A percentile compares a stretch with the other conserved stretches of the same genome.
Conservation (phyloP, 2,329 filamentous ascomycete species). For the Cladobotryum mycophilum region DNA sequence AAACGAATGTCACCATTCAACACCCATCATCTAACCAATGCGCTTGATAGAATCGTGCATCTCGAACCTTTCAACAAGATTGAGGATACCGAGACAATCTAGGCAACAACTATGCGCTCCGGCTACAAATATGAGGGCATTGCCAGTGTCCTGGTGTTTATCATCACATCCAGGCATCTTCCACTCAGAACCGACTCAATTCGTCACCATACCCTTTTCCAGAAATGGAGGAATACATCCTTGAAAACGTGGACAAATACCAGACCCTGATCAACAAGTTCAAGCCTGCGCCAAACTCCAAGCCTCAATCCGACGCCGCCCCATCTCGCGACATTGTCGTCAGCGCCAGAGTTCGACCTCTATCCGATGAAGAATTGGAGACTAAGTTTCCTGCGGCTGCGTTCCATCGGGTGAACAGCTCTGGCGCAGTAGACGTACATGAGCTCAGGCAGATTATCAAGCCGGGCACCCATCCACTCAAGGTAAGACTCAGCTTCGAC, state of each 20-base stretch:
- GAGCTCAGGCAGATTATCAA: constrained; percentile 29
- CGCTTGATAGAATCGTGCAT: too few relatives aligned
- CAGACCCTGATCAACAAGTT: constrained; percentile 21
- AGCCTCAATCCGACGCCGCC: constrained; percentile 1
- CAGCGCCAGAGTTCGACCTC: constrained; percentile 30
- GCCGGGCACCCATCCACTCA: constrained; percentile 23
- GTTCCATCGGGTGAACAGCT: constrained; percentile 17
- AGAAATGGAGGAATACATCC: constrained; percentile 28
- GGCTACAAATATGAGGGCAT: too few relatives aligned
- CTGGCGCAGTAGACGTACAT: constrained; percentile 29
- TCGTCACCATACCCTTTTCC: not conserved
- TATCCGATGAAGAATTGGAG: constrained; percentile 28
- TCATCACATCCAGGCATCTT: not conserved
- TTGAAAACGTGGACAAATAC: constrained; percentile 26
- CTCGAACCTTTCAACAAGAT: too few relatives aligned
- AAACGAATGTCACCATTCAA: not conserved
- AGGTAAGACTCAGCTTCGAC: constrained; percentile 14
- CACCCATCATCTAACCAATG: too few relatives aligned
- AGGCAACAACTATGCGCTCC: too few relatives aligned
- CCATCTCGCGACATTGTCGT: constrained; percentile 27
- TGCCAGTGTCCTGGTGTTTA: too few relatives aligned
- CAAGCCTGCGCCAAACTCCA: constrained; percentile 17
- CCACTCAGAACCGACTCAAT: not conserved
- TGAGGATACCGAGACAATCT: too few relatives aligned
- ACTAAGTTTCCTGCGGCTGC: constrained; percentile 24